Evolutionary conservation across 2,329 filamentous ascomycete genomes (phyloP).

Genomic region (Stachybotrys elegans): DNA sequence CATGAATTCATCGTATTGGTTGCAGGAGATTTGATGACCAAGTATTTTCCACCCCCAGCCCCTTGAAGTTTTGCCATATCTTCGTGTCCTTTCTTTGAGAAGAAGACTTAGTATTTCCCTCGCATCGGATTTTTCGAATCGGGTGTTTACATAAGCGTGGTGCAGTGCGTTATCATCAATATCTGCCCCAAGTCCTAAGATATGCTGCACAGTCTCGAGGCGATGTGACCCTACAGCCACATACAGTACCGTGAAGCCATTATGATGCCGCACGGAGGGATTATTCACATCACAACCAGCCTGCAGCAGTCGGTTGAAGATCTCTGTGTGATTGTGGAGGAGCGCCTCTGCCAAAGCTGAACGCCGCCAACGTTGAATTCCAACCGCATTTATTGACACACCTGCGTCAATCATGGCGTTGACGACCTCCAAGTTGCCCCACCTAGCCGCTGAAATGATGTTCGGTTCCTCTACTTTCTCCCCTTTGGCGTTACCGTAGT

Average conservation of each 20-base stretch:
- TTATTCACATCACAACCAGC: background rate
- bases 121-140: too few relatives aligned
- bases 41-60: background rate
- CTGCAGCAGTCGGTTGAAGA: background rate
- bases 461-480: too few relatives aligned
- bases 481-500: too few relatives aligned
- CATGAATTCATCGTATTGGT: background rate
- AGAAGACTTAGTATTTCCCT: background rate
- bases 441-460: background rate
- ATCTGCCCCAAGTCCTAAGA: background rate
- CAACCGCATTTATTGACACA: background rate
- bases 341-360: background rate
- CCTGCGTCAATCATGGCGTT: background rate
- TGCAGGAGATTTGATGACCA: background rate
- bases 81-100: background rate
- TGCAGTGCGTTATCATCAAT: background rate
- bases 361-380: background rate
- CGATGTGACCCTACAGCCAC: background rate
- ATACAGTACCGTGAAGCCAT: background rate
- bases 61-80: background rate
- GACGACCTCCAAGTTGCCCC: background rate
- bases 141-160: too few relatives aligned
- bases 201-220: background rate
- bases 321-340: background rate
- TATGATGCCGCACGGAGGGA: background rate